phyloP scores from a whole-genome alignment of 495 filamentous ascomycete genomes.

The Annulohypoxylon stygium region DNA sequence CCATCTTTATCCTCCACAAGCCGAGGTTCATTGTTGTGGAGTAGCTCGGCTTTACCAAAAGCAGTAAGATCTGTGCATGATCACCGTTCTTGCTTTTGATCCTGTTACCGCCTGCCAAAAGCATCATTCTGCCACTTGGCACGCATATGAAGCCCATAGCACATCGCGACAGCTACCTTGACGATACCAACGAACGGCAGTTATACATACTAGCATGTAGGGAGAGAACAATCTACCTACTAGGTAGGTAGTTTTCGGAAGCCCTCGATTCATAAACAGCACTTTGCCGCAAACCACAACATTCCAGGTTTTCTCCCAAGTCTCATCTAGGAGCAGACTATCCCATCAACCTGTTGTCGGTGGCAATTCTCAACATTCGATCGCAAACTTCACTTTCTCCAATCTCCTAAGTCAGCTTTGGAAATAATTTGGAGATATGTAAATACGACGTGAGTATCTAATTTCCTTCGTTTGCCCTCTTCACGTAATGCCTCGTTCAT shows the following conservation, averaged over 20 bases:
- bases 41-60: not conserved
- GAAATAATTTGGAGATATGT: not conserved
- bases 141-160: no score
- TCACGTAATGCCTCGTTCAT: not conserved
- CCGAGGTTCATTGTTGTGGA: slow-evolving; percentile 28
- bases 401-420: not conserved
- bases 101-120: slow-evolving; percentile 12
- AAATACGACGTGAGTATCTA: not conserved
- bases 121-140: not conserved
- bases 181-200: not conserved
- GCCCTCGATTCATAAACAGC: no score
- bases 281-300: no score
- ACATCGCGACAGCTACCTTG: not conserved
- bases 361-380: no score
- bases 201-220: no score
- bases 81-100: not conserved
- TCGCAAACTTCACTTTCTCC: not conserved
- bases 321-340: no score
- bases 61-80: not conserved
- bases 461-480: not conserved
- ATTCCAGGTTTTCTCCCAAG: not conserved
- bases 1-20: slow-evolving; percentile 21
- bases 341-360: not conserved
- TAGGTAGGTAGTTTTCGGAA: no score
- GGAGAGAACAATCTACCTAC: no score